Base-by-base conservation (phyloP, 805 yeast species). In the Pichia kluyveri region DNA sequence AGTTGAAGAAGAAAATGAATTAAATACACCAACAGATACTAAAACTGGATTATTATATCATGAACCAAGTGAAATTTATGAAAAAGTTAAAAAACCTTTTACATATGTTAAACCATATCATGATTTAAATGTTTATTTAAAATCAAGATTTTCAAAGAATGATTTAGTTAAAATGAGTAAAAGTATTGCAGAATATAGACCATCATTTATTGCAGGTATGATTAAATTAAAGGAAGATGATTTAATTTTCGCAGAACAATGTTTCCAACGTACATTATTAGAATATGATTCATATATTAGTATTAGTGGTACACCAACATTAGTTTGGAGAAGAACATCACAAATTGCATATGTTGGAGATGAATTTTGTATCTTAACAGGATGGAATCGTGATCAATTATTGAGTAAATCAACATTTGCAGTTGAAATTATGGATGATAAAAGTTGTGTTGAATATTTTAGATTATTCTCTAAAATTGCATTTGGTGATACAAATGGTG, bases 281-380 rank as follows among this genome's bases (percentile, higher is more conserved):
- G 96, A 95, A 51, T 91, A 89, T 62, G 90, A 88, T 51, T 85
- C 83, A 62, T 86, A 86, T 61, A 84, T 93, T 38, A 74, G 80
- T 23, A 80, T 85, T 19, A 80, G 88, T 34, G 97, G 97, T 0
- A 91, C 97, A 0, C 98, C 98, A 2, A 89, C 96, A 0, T 77
- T 91, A 23, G 91, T 89, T 4, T 91, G 98, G 98, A 72, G 99
- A 55, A 74, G 98, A 46, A 89, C 96, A 1, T 96, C 96, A 9
- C 96, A 91, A 63, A 85, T 91, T 12, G 93, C 96, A 0, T 91
- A 90, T 51, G 95, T 90, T 3, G 95, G 95, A n/a, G 86, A 86
- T 54, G 98, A 91, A 64, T 91, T 91, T 62, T 83, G 93, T 56
- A 78, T 86, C 17, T 69, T 91, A 18, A 88, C 97, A 0, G 97